Evolutionary conservation across 2,329 filamentous ascomycete species (phyloP).

Genomic region (Taxawa tesnikishii): DNA sequence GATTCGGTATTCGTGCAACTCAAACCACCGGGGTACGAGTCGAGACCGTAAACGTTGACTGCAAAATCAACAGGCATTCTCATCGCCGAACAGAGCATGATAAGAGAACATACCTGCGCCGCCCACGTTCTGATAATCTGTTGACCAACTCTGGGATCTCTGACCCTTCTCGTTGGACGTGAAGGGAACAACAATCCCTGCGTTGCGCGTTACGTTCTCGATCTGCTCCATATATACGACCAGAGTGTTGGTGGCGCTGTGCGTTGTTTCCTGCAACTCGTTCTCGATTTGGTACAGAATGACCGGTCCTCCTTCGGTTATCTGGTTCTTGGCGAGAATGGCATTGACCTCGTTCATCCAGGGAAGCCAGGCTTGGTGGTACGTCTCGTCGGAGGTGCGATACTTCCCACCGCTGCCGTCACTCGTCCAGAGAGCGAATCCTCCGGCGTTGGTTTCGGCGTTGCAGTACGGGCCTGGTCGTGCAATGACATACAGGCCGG

Average conservation of each 20-base stretch:
- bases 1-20: conserved; percentile 49
- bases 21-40: conserved; percentile 45
- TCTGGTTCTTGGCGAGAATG: conserved; percentile 40
- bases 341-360: conserved; percentile 28
- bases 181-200: conserved; percentile 47
- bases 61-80: conserved; percentile 1
- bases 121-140: conserved; percentile 44
- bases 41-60: conserved; percentile 37
- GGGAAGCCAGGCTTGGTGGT: conserved; percentile 26
- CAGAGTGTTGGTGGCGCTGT: conserved; percentile 32
- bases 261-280: conserved; percentile 27
- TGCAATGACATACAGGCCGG: conserved; percentile 43
- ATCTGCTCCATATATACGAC: conserved; percentile 44
- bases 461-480: conserved; percentile 48
- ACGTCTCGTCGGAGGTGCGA: conserved; percentile 35
- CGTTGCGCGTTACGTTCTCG: conserved; percentile 39
- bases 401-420: conserved; percentile 43
- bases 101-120: no score
- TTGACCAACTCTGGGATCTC: conserved; percentile 46
- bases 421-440: conserved; percentile 50
- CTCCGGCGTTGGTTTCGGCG: conserved; percentile 48
- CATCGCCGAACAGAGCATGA: conserved; percentile 19
- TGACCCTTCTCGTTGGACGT: conserved; percentile 50
- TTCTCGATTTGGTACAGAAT: conserved; percentile 49
- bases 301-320: conserved; percentile 46